Evolutionary conservation across 2,329 filamentous ascomycete genomes (phyloP).

Genomic region (Apiospora phragmitis): DNA sequence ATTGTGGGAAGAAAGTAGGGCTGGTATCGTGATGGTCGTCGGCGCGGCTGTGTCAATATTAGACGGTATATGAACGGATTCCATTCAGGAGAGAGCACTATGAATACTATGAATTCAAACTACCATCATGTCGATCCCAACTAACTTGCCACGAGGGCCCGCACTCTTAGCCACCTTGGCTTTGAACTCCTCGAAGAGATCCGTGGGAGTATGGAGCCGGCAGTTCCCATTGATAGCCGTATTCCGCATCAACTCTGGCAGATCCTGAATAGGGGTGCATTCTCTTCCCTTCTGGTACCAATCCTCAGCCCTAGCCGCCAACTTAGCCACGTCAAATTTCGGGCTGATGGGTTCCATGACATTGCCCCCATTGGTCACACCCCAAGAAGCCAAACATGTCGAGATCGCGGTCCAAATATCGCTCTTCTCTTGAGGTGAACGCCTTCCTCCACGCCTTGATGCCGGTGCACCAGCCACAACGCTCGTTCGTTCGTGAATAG

Average conservation of each 20-base stretch:
- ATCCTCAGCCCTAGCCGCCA: not conserved
- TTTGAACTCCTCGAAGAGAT: not conserved
- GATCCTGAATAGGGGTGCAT: not conserved
- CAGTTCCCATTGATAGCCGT: not conserved
- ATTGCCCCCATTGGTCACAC: not conserved
- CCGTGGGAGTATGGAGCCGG: not conserved
- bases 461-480: not conserved
- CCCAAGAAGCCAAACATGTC: not conserved
- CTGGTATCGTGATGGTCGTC: no score
- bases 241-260: not conserved
- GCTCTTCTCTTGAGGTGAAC: not conserved
- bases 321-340: not conserved
- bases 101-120: no score
- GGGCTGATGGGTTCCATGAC: no score
- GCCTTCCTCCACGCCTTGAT: not conserved
- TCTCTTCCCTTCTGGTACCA: not conserved
- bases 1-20: no score
- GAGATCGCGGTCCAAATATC: not conserved
- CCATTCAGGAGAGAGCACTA: no score
- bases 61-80: no score
- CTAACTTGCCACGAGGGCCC: not conserved
- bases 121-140: no score
- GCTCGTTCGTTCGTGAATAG: not conserved
- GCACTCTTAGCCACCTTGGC: not conserved
- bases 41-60: no score